A percentile compares a stretch with the other conserved stretches of the same genome.
These are phyloP conservation scores for Neofusicoccum cordaticola DNA, from an alignment of 2,329 filamentous ascomycete species.

Conservation along the genomic window DNA sequence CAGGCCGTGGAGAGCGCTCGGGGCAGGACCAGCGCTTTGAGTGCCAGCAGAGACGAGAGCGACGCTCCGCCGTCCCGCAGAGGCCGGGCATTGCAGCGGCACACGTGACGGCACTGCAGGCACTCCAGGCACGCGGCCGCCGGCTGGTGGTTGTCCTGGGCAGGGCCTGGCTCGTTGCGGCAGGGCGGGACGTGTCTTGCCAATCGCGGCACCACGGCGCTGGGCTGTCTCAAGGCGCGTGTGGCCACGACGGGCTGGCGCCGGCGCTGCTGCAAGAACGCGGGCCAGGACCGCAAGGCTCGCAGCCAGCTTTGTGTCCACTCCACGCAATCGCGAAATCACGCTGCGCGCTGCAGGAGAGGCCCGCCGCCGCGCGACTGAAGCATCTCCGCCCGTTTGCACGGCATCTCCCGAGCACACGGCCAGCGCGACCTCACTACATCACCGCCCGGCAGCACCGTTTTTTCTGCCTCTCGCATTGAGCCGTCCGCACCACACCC, in stretches of 20 bases:
- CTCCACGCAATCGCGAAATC: background rate
- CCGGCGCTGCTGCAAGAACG: slow-evolving; percentile 1
- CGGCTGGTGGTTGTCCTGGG: background rate
- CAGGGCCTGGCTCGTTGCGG: background rate
- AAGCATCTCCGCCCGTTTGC: background rate
- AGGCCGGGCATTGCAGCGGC: no score
- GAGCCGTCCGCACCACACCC: slow-evolving; percentile 8
- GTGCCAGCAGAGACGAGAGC: no score
- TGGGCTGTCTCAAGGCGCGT: background rate
- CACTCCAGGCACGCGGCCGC: background rate
- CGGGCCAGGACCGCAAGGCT: background rate
- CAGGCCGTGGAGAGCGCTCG: no score
- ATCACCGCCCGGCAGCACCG: slow-evolving; percentile 15
- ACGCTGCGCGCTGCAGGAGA: background rate
- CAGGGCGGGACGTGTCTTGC: background rate
- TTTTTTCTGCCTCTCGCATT: slow-evolving; percentile 13
- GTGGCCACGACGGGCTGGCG: background rate
- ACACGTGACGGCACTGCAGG: background rate
- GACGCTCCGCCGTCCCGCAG: no score
- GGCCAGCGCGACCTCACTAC: background rate
- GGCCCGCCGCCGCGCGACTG: background rate
- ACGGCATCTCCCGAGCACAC: slow-evolving; percentile 11
- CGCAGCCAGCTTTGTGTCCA: background rate
- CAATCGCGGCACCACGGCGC: background rate
- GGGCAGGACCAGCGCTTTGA: no score